Percentiles rank a stretch among this genome's conserved stretches.
Evolutionary conservation across 2,329 filamentous ascomycete species (phyloP).

Genomic region (Xylariaceae sp.): DNA sequence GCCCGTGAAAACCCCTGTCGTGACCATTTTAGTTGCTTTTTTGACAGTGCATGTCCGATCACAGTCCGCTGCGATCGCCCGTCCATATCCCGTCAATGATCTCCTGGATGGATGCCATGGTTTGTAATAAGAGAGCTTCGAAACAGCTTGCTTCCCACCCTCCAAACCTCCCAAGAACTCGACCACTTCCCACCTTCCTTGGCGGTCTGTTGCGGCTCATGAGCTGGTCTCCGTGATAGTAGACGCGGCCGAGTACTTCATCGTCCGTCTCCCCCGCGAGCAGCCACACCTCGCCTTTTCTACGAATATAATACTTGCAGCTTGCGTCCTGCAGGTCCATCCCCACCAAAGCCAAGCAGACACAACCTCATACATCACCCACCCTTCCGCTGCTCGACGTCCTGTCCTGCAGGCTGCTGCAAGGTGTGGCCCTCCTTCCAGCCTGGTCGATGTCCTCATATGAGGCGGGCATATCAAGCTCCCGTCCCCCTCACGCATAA

Average conservation of each 20-base stretch:
- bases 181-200: neutral
- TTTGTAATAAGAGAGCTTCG: neutral
- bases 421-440: conserved; percentile 7
- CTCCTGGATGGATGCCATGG: too few species aligned
- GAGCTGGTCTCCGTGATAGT: neutral
- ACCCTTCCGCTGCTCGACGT: conserved; percentile 3
- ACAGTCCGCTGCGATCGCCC: conserved; percentile 22
- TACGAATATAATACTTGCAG: neutral
- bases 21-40: too few species aligned
- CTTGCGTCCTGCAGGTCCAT: neutral
- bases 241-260: neutral
- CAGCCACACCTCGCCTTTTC: neutral
- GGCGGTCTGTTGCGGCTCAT: neutral
- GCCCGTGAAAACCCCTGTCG: conserved; percentile 7
- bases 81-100: too few species aligned
- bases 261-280: neutral
- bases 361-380: neutral
- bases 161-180: neutral
- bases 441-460: conserved; percentile 6
- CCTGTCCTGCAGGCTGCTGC: conserved; percentile 9
- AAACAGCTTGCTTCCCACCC: neutral
- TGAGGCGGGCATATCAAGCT: conserved; percentile 17
- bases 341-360: neutral
- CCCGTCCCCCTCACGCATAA: conserved; percentile 7
- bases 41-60: conserved; percentile 11